Conservation (phyloP, 441 rosid species). For the Eruca vesicaria region DNA sequence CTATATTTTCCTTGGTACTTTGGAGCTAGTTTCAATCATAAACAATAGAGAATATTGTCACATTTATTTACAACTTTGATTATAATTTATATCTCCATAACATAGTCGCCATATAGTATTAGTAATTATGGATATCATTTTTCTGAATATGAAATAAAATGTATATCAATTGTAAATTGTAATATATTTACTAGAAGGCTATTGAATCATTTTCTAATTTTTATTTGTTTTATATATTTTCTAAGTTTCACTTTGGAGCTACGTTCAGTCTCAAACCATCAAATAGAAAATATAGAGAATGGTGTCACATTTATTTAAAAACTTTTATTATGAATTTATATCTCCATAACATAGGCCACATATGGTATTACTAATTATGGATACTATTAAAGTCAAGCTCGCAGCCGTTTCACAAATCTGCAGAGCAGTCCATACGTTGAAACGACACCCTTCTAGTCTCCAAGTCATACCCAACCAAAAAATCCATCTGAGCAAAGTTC, state of each 20-base stretch:
- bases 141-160: not conserved
- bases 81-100: not conserved
- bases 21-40: not conserved
- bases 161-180: not conserved
- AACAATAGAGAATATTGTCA: not conserved
- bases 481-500: constrained; percentile 56
- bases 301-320: not conserved
- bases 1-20: not conserved
- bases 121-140: not conserved
- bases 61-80: not conserved
- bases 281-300: not conserved
- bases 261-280: not conserved
- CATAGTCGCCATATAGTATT: not conserved
- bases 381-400: not conserved
- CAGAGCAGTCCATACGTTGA: constrained; percentile 51
- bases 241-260: not conserved
- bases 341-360: not conserved
- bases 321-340: not conserved
- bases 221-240: not conserved
- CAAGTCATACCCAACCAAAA: constrained; percentile 57
- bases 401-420: constrained; percentile 1
- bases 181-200: not conserved
- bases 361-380: not conserved
- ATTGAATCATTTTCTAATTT: not conserved
- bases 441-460: constrained; percentile 45